Evolutionary conservation across 805 yeast species (phyloP).

Genomic region (Candida pseudoglaebosa): DNA sequence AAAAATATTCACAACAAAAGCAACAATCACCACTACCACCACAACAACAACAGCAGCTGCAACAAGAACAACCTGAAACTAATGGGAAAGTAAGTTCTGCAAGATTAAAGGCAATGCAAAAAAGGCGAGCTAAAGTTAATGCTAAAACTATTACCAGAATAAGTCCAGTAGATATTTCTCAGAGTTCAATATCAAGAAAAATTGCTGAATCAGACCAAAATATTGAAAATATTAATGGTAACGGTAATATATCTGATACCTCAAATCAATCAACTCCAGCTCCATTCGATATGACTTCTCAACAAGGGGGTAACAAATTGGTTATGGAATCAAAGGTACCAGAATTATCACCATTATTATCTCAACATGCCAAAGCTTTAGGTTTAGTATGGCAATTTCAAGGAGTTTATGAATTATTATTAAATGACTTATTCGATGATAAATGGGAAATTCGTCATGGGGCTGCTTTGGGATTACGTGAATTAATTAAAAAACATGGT

Average conservation of each 20-base stretch:
- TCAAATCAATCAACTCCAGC: constrained; percentile 19
- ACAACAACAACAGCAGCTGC: constrained; percentile 14
- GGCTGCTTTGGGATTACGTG: constrained; percentile 87
- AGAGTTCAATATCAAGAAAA: constrained; percentile 61
- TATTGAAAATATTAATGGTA: constrained; percentile 24
- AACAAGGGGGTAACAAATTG: constrained; percentile 73
- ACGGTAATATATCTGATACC: constrained; percentile 14
- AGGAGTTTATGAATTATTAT: constrained; percentile 79
- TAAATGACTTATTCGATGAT: constrained; percentile 77
- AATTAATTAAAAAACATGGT: constrained; percentile 78
- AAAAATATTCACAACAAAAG: constrained; percentile 10
- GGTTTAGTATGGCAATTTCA: constrained; percentile 91
- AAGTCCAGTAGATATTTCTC: constrained; percentile 62
- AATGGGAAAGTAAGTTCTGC: constrained; percentile 44
- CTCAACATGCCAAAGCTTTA: constrained; percentile 66
- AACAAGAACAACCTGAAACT: constrained; percentile 11
- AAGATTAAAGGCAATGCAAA: constrained; percentile 91
- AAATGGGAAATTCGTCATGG: constrained; percentile 97
- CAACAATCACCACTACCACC: constrained; percentile 13
- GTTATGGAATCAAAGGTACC: constrained; percentile 76
- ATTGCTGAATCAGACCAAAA: constrained; percentile 40
- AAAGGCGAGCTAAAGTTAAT: constrained; percentile 74
- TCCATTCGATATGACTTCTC: constrained; percentile 65
- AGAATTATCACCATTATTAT: constrained; percentile 61
- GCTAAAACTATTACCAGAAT: constrained; percentile 50